Evolutionary conservation across 371 early-diverging fungal genomes (phyloP), one percentile per base, ranked within the genome.

Genomic region (Dichotomocladium elegans): DNA sequence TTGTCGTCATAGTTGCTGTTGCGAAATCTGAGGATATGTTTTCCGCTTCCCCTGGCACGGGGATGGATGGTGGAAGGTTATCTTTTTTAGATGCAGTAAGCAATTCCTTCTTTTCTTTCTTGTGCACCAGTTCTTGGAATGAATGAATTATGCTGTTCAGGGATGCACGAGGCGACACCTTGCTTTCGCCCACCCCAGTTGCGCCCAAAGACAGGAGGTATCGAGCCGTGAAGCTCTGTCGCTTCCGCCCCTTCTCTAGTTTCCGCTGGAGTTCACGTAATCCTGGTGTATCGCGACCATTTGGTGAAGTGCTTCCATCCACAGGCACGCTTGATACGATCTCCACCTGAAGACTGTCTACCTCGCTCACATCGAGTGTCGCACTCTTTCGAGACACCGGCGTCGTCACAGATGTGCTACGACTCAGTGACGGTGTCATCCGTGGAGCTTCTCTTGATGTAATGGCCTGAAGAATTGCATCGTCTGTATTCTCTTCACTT

Each of bases 141-240:
- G n/a, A n/a, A n/a, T n/a, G n/a, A n/a, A n/a, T n/a, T n/a, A n/a
- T n/a, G n/a, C n/a, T n/a, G n/a, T n/a, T n/a, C n/a, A n/a, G n/a
- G n/a, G n/a, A n/a, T n/a, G n/a, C n/a, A n/a, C n/a, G n/a, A n/a
- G n/a, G n/a, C n/a, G n/a, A n/a, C n/a, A n/a, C n/a, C n/a, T n/a
- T n/a, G n/a, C n/a, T n/a, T n/a, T n/a, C n/a, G n/a, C n/a, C n/a
- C n/a, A n/a, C n/a, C n/a, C n/a, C n/a, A n/a, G n/a, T n/a, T n/a
- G 46, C 49, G 0, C 53, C 43, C 9, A 66, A 26, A 7, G 69
- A 60, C 12, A 68, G 68, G 8, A 73, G 55, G 31, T 64, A 77
- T 0, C 68, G 55, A 1, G 77, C 66, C 1, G 71, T 73, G n/a
- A 73, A 61, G 59, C 74, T 73, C 21, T 71, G 74, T 56, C 77